These are phyloP conservation scores for Clavulina sp. DNA, from an alignment of 768 basidiomycete species.

Conservation along the genomic window DNA sequence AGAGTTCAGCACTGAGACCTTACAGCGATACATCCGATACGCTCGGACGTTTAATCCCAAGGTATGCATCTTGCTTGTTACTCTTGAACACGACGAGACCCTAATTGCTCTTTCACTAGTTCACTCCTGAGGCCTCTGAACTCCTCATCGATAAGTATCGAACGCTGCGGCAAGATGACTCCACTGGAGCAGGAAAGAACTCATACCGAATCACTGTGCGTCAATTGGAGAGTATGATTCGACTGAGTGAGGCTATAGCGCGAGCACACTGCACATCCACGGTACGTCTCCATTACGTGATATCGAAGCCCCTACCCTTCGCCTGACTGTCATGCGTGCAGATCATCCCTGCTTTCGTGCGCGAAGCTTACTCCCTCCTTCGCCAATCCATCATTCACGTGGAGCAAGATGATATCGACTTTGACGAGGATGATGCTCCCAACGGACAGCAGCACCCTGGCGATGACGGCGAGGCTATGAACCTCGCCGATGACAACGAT, in stretches of 20 bases:
- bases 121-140: constrained; percentile 82
- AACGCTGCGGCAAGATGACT: constrained; percentile 79
- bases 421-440: constrained; percentile 72
- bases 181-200: constrained; percentile 70
- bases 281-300: constrained; percentile 25
- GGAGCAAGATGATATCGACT: constrained; percentile 95
- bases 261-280: no score
- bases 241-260: constrained; percentile 91
- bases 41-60: constrained; percentile 96
- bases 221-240: constrained; percentile 96
- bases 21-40: constrained; percentile 94
- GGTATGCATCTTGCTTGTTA: constrained; percentile 25
- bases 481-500: no score
- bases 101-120: constrained; percentile 27
- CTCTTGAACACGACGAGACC: background rate
- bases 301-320: background rate
- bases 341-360: constrained; percentile 88
- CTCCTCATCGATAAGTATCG: constrained; percentile 94
- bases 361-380: constrained; percentile 86
- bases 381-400: constrained; percentile 98
- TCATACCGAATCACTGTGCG: constrained; percentile 96
- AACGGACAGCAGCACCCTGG: no score
- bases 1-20: constrained; percentile 90
- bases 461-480: no score
- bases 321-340: constrained; percentile 19